phyloP scores from a whole-genome alignment of 164 flowering plant species.

The Vitis cinerea region DNA sequence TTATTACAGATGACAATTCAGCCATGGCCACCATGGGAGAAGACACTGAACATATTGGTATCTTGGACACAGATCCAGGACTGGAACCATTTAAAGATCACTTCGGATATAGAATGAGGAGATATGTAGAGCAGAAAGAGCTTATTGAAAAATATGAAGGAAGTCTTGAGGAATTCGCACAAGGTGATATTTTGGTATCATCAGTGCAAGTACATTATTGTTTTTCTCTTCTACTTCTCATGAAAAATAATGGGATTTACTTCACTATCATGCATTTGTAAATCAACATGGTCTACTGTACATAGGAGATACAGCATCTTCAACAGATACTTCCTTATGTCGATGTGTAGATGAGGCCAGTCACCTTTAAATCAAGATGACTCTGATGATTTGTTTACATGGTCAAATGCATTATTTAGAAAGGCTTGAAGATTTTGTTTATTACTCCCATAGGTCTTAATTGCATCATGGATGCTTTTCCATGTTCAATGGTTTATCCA shows the following conservation, averaged over 20 bases:
- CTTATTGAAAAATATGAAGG: constrained; percentile 79
- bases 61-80: constrained; percentile 59
- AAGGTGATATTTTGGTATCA: constrained; percentile 42
- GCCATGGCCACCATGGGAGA: constrained; percentile 38
- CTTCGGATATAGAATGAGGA: constrained; percentile 57
- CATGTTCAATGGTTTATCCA: neutral
- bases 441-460: neutral
- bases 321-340: neutral
- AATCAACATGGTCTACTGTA: neutral
- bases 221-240: neutral
- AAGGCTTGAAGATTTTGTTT: neutral
- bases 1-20: constrained; percentile 44
- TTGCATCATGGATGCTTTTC: neutral
- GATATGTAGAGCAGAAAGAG: constrained; percentile 60
- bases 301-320: neutral
- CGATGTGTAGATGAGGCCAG: neutral
- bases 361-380: neutral
- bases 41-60: constrained; percentile 48
- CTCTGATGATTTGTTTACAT: too few relatives aligned
- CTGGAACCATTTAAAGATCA: constrained; percentile 74
- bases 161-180: constrained; percentile 80
- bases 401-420: too few relatives aligned
- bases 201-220: neutral
- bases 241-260: neutral
- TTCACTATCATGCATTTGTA: neutral